Conservation (phyloP, 2,329 filamentous ascomycete species). For the Aspergillus ibericus region DNA sequence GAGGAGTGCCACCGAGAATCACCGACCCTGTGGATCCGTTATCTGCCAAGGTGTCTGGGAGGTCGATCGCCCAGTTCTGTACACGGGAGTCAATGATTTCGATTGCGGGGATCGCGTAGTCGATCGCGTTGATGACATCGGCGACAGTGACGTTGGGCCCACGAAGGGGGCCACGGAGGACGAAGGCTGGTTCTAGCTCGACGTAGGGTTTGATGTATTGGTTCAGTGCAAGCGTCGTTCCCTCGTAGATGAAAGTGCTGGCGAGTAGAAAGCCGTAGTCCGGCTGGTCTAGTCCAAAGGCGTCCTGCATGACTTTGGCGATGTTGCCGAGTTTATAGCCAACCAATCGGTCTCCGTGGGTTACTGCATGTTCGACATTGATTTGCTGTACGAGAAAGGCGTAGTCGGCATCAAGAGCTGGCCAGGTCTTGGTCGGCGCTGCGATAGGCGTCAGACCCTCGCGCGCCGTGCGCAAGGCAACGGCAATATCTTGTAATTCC, state of each 20-base stretch:
- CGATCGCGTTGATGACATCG: constrained; percentile 20
- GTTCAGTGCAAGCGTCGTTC: constrained; percentile 7
- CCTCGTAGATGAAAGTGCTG: constrained; percentile 20
- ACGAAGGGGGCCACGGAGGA: constrained; percentile 11
- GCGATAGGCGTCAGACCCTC: constrained; percentile 13
- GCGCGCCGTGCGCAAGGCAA: constrained; percentile 15
- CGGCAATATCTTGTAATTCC: constrained; percentile 10
- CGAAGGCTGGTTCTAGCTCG: constrained; percentile 20
- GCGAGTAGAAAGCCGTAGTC: constrained; percentile 22
- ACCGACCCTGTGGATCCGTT: constrained; percentile 19
- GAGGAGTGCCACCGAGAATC: constrained; percentile 19
- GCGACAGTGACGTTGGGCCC: constrained; percentile 20
- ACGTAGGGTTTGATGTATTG: constrained; percentile 21
- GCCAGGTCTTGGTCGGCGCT: constrained; percentile 19
- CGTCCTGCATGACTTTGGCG: constrained; percentile 23
- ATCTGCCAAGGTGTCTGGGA: constrained; percentile 20
- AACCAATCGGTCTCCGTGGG: constrained; percentile 19
- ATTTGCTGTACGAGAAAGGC: constrained; percentile 18
- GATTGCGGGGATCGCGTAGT: constrained; percentile 20
- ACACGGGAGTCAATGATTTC: constrained; percentile 22
- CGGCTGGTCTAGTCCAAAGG: constrained; percentile 21
- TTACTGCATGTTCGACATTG: constrained; percentile 14
- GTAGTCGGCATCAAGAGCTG: constrained; percentile 11
- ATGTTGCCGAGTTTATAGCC: constrained; percentile 25
- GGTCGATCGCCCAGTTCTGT: constrained; percentile 19